A percentile compares a stretch with the other conserved stretches of the same genome.
Evolutionary conservation across 1,284 basidiomycete species (phyloP).

Genomic region (Porodaedalea pini): DNA sequence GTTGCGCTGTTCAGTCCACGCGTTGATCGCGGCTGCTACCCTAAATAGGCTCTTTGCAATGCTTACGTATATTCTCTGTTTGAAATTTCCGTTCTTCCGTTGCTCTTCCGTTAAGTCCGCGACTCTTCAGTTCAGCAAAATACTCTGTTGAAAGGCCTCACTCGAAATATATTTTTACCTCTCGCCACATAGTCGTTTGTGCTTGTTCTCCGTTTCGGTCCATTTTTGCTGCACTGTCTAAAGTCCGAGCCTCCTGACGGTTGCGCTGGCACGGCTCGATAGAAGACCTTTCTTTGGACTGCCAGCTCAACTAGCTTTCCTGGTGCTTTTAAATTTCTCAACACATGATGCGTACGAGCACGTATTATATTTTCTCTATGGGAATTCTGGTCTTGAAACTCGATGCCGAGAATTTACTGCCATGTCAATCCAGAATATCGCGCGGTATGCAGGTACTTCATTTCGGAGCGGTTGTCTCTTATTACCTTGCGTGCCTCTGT

Average conservation of each 20-base stretch:
- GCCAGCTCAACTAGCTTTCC: conserved; percentile 4
- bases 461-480: too few species aligned
- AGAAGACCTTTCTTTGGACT: background rate
- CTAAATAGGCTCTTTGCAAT: background rate
- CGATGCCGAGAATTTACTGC: background rate
- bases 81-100: too few species aligned
- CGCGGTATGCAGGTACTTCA: too few species aligned
- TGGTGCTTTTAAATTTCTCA: background rate
- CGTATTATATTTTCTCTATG: too few species aligned
- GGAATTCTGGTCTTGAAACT: too few species aligned
- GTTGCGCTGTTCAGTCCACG: background rate
- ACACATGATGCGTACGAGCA: background rate
- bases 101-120: background rate
- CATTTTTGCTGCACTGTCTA: too few species aligned
- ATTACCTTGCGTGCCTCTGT: too few species aligned
- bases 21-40: background rate
- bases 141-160: background rate
- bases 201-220: too few species aligned
- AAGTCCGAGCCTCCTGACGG: background rate
- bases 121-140: background rate
- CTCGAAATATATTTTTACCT: too few species aligned
- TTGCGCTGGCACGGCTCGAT: background rate
- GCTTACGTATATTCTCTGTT: background rate
- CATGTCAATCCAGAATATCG: background rate
- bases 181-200: too few species aligned